Evolutionary conservation across 148 eudicot species (phyloP), one percentile per base, ranked within the genome.

Genomic region (Nyssa sinensis): DNA sequence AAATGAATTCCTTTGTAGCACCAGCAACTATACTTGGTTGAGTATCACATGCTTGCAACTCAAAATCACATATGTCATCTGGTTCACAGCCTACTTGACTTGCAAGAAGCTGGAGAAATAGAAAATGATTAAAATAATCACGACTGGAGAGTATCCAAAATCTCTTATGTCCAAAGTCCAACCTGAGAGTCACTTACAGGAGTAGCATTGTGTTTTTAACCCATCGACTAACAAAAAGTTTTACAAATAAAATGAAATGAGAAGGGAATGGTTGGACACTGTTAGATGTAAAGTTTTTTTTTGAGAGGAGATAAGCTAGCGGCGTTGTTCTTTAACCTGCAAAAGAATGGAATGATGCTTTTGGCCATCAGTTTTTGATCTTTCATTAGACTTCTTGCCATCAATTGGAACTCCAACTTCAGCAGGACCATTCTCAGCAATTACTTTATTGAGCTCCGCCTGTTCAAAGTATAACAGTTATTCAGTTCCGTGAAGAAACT

Each of bases 1-100:
- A 95, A 72, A 95, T 51, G 74, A 92, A 95, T 75, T 95, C 99
- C 85, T 90, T 95, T 78, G 81, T 69, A 0, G 96, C 91, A 49
- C 97, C 99, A 58, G 91, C 99, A 73, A 95, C 89, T 67, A 85
- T 68, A 79, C 97, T 95, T 68, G 93, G 92, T 84, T 95, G 99
- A 69, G 97, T 92, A 84, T 95, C 97, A 81, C 99, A 95, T 76
- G 90, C 91, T 93, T 92, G 99, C 84, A 95, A 77, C 83, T 95
- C 99, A 78, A 95, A 95, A 83, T 95, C 99, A 74, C 97, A 93
- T 55, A 95, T 92, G 77, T 92, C 94, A 74, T 86, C 93, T 69
- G 97, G 89, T 77, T 82, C 83, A 86, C 99, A 95, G 23, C 94
- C 97, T 78, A 84, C 89, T 37, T 89, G 81, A 70, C 80, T 79